phyloP scores from a whole-genome alignment of 2,329 filamentous ascomycete genomes.

The Grosmannia penicillata region DNA sequence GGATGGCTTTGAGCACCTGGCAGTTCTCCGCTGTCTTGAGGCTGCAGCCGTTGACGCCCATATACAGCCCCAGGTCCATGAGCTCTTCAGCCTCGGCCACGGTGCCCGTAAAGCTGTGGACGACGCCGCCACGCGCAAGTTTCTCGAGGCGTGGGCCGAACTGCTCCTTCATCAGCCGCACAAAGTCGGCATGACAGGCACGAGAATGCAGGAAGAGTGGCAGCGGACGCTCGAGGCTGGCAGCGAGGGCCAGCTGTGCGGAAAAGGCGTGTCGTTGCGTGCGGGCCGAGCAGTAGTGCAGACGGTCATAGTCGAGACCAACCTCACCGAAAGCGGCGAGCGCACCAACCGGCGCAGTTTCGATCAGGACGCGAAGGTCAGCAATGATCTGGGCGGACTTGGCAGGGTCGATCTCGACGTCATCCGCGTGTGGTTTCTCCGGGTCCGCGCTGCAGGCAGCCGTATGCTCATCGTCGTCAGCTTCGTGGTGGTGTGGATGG shows the following conservation, averaged over 20 bases:
- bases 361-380: constrained; percentile 49
- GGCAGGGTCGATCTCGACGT: constrained; percentile 24
- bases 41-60: constrained; percentile 94
- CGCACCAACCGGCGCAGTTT: constrained; percentile 29
- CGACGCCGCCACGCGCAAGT: constrained; percentile 59
- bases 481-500: constrained; percentile 27
- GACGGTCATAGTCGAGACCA: constrained; percentile 86
- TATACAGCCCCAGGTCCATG: constrained; percentile 66
- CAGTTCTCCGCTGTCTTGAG: constrained; percentile 91
- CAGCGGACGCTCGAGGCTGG: constrained; percentile 46
- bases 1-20: constrained; percentile 65
- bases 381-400: constrained; percentile 35
- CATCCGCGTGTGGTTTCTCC: constrained; percentile 29
- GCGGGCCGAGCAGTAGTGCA: constrained; percentile 66
- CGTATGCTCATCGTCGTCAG: constrained; percentile 27
- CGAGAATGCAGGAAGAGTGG: constrained; percentile 88
- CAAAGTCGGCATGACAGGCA: constrained; percentile 76
- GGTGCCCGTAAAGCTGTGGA: constrained; percentile 91
- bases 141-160: constrained; percentile 45
- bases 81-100: constrained; percentile 70
- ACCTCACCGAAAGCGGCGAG: constrained; percentile 86
- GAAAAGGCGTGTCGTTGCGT: constrained; percentile 77
- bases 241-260: constrained; percentile 65
- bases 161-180: constrained; percentile 46
- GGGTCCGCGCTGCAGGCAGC: constrained; percentile 39